Conservation (phyloP, 305 asterid genomes). For the Plantago coronopus region DNA sequence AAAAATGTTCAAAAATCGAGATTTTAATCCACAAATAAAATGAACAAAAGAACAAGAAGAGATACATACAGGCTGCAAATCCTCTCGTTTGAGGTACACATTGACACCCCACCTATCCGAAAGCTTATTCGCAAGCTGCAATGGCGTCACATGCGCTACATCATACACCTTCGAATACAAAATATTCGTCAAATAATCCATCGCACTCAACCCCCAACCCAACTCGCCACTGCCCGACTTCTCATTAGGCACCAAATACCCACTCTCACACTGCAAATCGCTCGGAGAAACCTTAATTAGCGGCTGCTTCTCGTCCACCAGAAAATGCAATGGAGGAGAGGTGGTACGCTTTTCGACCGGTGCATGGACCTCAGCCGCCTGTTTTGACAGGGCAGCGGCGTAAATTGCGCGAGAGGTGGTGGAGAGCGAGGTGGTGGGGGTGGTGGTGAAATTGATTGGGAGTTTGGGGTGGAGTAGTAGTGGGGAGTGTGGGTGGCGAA, state of each 20-base stretch:
- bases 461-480: not conserved
- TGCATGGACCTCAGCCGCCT: conserved; percentile 27
- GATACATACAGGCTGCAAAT: conserved; percentile 70
- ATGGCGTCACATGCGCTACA: conserved; percentile 74
- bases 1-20: too few relatives aligned
- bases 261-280: conserved; percentile 65
- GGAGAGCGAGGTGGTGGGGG: too few relatives aligned
- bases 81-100: conserved; percentile 88
- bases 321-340: conserved; percentile 6
- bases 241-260: conserved; percentile 47
- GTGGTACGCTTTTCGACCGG: conserved; percentile 12
- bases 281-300: conserved; percentile 44
- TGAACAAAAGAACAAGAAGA: not conserved
- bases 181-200: conserved; percentile 74
- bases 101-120: conserved; percentile 61
- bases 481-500: conserved; percentile 36
- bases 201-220: conserved; percentile 35
- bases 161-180: conserved; percentile 81
- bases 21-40: too few relatives aligned
- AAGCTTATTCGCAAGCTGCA: conserved; percentile 69
- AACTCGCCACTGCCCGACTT: conserved; percentile 18
- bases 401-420: not conserved
- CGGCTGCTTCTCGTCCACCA: conserved; percentile 30
- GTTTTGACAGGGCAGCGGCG: conserved; percentile 25
- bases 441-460: too few relatives aligned